phyloP scores from a whole-genome alignment of 441 rosid species.

The Arabidopsis lyrata region DNA sequence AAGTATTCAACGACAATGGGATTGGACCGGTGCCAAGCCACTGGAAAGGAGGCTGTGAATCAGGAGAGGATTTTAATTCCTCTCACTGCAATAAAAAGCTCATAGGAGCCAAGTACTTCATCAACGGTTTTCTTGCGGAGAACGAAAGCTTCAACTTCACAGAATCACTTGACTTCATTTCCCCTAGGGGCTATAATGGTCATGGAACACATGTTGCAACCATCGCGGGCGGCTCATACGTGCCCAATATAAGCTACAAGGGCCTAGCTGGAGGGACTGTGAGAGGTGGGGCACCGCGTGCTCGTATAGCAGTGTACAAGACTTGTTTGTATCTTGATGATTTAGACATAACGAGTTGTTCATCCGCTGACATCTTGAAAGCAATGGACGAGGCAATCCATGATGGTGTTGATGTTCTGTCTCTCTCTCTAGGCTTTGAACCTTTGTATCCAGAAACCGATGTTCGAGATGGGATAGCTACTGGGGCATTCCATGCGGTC shows the following conservation, averaged over 20 bases:
- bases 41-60: slow-evolving; percentile 70
- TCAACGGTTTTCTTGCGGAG: slow-evolving; percentile 55
- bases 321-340: slow-evolving; percentile 62
- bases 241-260: slow-evolving; percentile 52
- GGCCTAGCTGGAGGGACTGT: slow-evolving; percentile 61
- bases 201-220: slow-evolving; percentile 79
- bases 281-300: slow-evolving; percentile 71
- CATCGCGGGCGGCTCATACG: slow-evolving; percentile 65
- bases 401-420: slow-evolving; percentile 62
- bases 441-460: slow-evolving; percentile 38
- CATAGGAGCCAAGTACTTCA: slow-evolving; percentile 69
- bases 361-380: slow-evolving; percentile 65
- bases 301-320: slow-evolving; percentile 73
- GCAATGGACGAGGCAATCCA: slow-evolving; percentile 74
- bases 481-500: slow-evolving; percentile 56
- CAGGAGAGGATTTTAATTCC: slow-evolving; percentile 41
- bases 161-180: slow-evolving; percentile 53
- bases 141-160: slow-evolving; percentile 49
- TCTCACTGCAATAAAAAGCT: slow-evolving; percentile 52
- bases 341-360: slow-evolving; percentile 45
- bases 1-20: slow-evolving; percentile 61
- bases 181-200: slow-evolving; percentile 62
- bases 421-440: slow-evolving; percentile 51
- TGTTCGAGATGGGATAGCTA: slow-evolving; percentile 39
- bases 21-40: slow-evolving; percentile 57